Percentiles rank a stretch among this genome's conserved stretches.
Conservation (phyloP, 768 basidiomycete genomes). For the Lentinula aciculospora region DNA sequence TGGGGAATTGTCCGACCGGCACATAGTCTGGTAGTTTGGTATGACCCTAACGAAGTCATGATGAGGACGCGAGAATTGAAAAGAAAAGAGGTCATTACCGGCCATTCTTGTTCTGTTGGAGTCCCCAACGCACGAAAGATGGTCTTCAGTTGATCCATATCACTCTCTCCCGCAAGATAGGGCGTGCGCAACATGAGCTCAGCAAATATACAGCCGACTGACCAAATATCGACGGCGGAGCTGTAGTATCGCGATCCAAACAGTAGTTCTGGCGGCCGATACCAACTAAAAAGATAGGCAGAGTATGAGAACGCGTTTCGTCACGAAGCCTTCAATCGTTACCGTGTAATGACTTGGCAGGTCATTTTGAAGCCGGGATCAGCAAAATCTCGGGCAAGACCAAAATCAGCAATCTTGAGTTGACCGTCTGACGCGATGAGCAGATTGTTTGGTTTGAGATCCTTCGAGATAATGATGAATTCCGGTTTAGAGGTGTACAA, state of each 20-base stretch:
- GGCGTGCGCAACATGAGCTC: slow-evolving; percentile 96
- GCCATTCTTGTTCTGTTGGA: slow-evolving; percentile 97
- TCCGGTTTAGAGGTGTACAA: neutral
- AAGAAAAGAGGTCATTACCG: slow-evolving; percentile 45
- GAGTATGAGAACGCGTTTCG: too few relatives aligned
- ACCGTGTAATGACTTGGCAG: slow-evolving; percentile 96
- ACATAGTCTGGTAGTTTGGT: slow-evolving; percentile 88
- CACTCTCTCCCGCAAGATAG: slow-evolving; percentile 91
- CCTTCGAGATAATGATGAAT: slow-evolving; percentile 39
- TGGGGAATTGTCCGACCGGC: slow-evolving; percentile 80
- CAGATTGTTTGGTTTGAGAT: slow-evolving; percentile 98
- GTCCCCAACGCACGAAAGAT: slow-evolving; percentile 94
- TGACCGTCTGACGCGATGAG: slow-evolving; percentile 87
- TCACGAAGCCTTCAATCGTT: too few relatives aligned
- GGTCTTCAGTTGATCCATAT: slow-evolving; percentile 95
- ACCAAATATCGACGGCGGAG: slow-evolving; percentile 94
- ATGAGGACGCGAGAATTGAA: neutral
- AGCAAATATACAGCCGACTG: slow-evolving; percentile 95
- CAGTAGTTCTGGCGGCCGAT: slow-evolving; percentile 92
- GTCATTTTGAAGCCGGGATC: slow-evolving; percentile 98
- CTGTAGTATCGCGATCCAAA: slow-evolving; percentile 90
- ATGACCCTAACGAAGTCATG: slow-evolving; percentile 59
- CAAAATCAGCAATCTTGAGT: slow-evolving; percentile 98
- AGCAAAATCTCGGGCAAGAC: slow-evolving; percentile 93
- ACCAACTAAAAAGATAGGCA: slow-evolving; percentile 56